Conservation (phyloP, 2,329 filamentous ascomycete genomes). For the Tolypocladium tropicale region DNA sequence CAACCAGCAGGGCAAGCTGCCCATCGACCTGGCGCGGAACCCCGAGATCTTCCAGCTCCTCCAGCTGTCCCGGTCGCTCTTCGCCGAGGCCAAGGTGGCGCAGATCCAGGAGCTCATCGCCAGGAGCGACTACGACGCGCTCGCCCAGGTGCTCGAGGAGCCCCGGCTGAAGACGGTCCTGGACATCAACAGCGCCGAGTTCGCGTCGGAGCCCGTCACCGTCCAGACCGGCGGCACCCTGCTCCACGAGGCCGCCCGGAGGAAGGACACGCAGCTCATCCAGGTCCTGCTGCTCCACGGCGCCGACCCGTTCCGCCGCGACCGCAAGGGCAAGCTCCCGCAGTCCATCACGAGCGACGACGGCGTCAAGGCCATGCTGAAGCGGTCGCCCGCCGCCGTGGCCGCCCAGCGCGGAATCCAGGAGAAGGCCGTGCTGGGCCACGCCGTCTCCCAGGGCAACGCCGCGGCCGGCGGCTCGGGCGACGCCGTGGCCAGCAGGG, state of each 20-base stretch:
- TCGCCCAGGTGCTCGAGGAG: slow-evolving; percentile 77
- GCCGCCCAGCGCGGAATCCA: slow-evolving; percentile 92
- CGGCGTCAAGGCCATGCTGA: slow-evolving; percentile 74
- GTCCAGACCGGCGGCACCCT: slow-evolving; percentile 80
- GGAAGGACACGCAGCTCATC: slow-evolving; percentile 77
- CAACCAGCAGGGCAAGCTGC: slow-evolving; percentile 75
- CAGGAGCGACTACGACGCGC: slow-evolving; percentile 60
- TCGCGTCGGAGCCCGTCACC: slow-evolving; percentile 71
- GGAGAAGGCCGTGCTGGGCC: slow-evolving; percentile 89
- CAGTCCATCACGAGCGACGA: slow-evolving; percentile 97
- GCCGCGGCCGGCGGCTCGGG: slow-evolving; percentile 42
- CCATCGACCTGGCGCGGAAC: slow-evolving; percentile 80
- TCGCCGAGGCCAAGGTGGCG: slow-evolving; percentile 75
- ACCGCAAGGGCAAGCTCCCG: slow-evolving; percentile 89
- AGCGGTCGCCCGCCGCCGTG: slow-evolving; percentile 87
- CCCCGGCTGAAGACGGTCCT: slow-evolving; percentile 74
- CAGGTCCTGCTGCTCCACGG: slow-evolving; percentile 87
- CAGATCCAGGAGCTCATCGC: slow-evolving; percentile 73
- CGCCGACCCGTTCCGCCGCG: slow-evolving; percentile 88
- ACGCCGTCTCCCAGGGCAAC: slow-evolving; percentile 47
- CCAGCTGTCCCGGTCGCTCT: slow-evolving; percentile 81
- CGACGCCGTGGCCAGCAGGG: slow-evolving; percentile 62
- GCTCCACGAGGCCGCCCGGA: slow-evolving; percentile 85
- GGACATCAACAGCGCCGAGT: slow-evolving; percentile 86
- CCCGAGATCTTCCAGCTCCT: slow-evolving; percentile 94